Evolutionary conservation across 371 early-diverging fungal species (phyloP).

Genomic region (Mortierella sp.): DNA sequence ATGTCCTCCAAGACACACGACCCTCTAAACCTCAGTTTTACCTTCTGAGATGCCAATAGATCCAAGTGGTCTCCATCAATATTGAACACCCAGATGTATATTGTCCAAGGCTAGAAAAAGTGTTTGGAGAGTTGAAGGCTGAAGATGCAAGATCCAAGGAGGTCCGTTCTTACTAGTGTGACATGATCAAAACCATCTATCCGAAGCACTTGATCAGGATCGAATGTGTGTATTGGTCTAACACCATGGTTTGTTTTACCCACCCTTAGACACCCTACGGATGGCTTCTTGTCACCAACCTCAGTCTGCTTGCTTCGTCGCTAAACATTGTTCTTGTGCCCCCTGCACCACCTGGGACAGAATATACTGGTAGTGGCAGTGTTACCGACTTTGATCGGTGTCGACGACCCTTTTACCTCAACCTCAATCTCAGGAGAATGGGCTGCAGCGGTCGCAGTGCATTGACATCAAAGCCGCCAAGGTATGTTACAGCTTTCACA

Average conservation of each 20-base stretch:
- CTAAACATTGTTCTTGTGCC: constrained; percentile 72
- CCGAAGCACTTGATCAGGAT: no score
- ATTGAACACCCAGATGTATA: constrained; percentile 62
- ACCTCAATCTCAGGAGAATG: constrained; percentile 69
- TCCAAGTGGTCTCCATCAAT: constrained; percentile 62
- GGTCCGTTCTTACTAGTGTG: constrained; percentile 30
- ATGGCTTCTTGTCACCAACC: constrained; percentile 67
- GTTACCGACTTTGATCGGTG: constrained; percentile 70
- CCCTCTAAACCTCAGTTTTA: no score
- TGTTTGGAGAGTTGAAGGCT: constrained; percentile 55
- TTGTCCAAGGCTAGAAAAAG: constrained; percentile 59
- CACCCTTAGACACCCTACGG: constrained; percentile 62
- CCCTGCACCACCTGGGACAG: no score
- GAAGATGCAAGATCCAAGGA: constrained; percentile 62
- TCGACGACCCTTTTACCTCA: constrained; percentile 66
- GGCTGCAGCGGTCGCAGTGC: constrained; percentile 74
- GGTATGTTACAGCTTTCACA: no score
- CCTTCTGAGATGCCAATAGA: constrained; percentile 38
- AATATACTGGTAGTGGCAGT: no score
- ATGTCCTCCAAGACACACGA: no score
- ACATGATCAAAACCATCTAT: background rate
- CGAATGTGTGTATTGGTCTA: no score
- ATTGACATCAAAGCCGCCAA: constrained; percentile 67
- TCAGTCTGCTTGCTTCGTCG: constrained; percentile 65
- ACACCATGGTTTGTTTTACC: background rate